These are phyloP conservation scores for Septoria linicola DNA, from an alignment of 2,329 filamentous ascomycete species.

Conservation along the genomic window DNA sequence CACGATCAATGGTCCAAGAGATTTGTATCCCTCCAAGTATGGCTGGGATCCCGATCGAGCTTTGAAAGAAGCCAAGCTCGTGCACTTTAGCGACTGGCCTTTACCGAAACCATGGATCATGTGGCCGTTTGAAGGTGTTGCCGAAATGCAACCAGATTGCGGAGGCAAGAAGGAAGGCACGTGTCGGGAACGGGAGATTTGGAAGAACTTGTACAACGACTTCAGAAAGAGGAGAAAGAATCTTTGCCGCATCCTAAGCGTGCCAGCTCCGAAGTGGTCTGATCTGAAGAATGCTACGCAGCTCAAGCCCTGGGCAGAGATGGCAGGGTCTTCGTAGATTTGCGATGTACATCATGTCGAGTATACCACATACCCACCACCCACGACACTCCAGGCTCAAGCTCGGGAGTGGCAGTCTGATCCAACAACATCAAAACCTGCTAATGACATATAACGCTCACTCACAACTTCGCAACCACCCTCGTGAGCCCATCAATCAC, in stretches of 20 bases:
- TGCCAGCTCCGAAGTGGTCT: conserved; percentile 34
- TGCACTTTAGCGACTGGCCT: conserved; percentile 72
- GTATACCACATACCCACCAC: no score
- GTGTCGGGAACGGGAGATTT: conserved; percentile 43
- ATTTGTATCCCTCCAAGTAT: conserved; percentile 41
- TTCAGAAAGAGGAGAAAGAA: conserved; percentile 45
- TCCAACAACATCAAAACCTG: no score
- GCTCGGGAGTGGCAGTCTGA: no score
- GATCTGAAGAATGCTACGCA: conserved; percentile 26
- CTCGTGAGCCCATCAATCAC: conserved; percentile 33
- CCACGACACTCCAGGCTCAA: no score
- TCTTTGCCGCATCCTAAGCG: conserved; percentile 38
- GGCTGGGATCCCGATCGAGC: conserved; percentile 59
- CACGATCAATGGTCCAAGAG: conserved; percentile 46
- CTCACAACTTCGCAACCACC: not conserved
- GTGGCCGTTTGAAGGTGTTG: conserved; percentile 43
- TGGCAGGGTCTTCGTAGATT: not conserved
- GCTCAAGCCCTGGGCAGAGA: conserved; percentile 7
- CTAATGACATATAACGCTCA: no score
- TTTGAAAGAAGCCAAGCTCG: conserved; percentile 61
- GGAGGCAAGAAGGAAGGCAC: conserved; percentile 26
- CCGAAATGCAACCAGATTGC: conserved; percentile 49
- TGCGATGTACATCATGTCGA: no score
- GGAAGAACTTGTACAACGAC: conserved; percentile 48
- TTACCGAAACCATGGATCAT: conserved; percentile 64